Percentiles rank a stretch among this genome's conserved stretches.
Evolutionary conservation across 805 yeast species (phyloP).

Genomic region (Jamesozyma hellenica): DNA sequence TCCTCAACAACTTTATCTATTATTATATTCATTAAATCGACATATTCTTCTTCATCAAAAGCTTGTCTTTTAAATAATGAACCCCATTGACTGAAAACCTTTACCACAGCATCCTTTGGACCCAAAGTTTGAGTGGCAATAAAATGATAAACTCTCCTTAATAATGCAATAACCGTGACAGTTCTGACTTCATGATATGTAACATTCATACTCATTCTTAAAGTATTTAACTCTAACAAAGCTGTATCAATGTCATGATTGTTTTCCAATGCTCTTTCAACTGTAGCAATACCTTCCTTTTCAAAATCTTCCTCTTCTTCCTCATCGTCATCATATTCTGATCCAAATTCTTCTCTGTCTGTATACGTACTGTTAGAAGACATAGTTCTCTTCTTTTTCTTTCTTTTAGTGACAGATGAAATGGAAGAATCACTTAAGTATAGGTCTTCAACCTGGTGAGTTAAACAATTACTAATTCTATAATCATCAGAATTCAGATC

Average conservation of each 20-base stretch:
- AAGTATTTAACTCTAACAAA: slow-evolving; percentile 78
- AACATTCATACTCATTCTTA: slow-evolving; percentile 96
- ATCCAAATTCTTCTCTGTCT: slow-evolving; percentile 34
- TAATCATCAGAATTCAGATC: slow-evolving; percentile 19
- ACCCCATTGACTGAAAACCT: slow-evolving; percentile 76
- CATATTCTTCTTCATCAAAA: slow-evolving; percentile 67
- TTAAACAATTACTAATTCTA: slow-evolving; percentile 27
- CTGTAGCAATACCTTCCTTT: slow-evolving; percentile 87
- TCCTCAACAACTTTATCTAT: slow-evolving; percentile 28
- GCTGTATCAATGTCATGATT: slow-evolving; percentile 94
- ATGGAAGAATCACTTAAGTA: slow-evolving; percentile 51
- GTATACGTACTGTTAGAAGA: slow-evolving; percentile 36
- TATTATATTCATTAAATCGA: slow-evolving; percentile 50
- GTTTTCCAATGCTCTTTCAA: slow-evolving; percentile 82
- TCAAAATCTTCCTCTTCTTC: slow-evolving; percentile 63
- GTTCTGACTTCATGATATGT: slow-evolving; percentile 84
- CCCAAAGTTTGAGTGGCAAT: slow-evolving; percentile 68
- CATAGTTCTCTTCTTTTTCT: slow-evolving; percentile 37
- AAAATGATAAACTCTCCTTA: slow-evolving; percentile 60
- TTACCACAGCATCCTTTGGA: slow-evolving; percentile 63
- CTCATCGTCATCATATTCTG: slow-evolving; percentile 36
- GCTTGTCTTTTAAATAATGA: slow-evolving; percentile 75
- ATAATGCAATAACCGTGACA: slow-evolving; percentile 67
- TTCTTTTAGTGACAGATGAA: slow-evolving; percentile 38
- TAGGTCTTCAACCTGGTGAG: slow-evolving; percentile 39